Percentiles rank a stretch among this genome's conserved stretches.
These are phyloP conservation scores for Candida andamanensis DNA, from an alignment of 805 yeast genomes.

Conservation along the genomic window DNA sequence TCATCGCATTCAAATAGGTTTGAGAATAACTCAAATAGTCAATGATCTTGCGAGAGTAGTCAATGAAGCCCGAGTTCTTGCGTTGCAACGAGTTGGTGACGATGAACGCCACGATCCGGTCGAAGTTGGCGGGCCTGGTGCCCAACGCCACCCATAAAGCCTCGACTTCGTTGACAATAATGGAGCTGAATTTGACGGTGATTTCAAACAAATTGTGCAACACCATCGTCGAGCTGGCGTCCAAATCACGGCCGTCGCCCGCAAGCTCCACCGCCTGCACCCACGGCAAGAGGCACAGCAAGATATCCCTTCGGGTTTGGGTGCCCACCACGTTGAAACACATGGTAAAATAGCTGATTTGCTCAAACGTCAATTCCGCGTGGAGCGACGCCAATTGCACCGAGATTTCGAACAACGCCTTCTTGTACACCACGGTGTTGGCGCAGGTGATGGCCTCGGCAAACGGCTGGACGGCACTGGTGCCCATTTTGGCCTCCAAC, in stretches of 20 bases:
- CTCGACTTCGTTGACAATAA: conserved; percentile 81
- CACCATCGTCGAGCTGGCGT: conserved; percentile 53
- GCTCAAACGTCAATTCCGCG: conserved; percentile 53
- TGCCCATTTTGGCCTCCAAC: conserved; percentile 51
- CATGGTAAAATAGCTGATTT: conserved; percentile 70
- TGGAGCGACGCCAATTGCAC: conserved; percentile 58
- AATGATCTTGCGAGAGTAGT: conserved; percentile 73
- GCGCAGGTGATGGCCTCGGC: conserved; percentile 68
- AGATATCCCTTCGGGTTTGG: conserved; percentile 66
- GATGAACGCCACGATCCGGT: conserved; percentile 66
- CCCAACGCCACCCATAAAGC: conserved; percentile 96
- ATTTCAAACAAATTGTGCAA: conserved; percentile 77
- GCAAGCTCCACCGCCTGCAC: conserved; percentile 70
- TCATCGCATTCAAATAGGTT: conserved; percentile 40
- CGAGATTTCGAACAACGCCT: conserved; percentile 77
- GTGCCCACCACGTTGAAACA: conserved; percentile 55
- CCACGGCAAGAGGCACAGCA: conserved; percentile 87
- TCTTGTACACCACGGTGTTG: conserved; percentile 79
- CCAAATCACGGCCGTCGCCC: conserved; percentile 18
- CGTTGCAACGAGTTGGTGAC: conserved; percentile 62
- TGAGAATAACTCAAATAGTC: conserved; percentile 62
- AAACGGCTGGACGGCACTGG: conserved; percentile 48
- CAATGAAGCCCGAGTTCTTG: conserved; percentile 70
- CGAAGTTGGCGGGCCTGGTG: conserved; percentile 61
- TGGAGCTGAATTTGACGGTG: conserved; percentile 69